Percentiles rank a stretch among this genome's conserved stretches.
These are phyloP conservation scores for Quillaja saponaria DNA, from an alignment of 306 rosid species.

Conservation along the genomic window DNA sequence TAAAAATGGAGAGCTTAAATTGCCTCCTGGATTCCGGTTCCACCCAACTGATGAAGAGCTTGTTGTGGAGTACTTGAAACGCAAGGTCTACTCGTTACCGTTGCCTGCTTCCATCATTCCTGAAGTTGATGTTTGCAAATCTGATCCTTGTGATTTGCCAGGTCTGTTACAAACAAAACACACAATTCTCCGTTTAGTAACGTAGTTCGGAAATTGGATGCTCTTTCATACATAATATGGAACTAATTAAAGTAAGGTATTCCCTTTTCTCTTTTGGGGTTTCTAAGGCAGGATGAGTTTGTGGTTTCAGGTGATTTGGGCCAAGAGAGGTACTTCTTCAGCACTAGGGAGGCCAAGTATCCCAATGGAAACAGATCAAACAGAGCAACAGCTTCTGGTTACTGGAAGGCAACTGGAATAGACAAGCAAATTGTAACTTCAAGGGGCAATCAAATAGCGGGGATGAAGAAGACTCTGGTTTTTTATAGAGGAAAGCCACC, in stretches of 20 bases:
- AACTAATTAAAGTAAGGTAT: too few species aligned
- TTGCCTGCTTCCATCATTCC: constrained; percentile 93
- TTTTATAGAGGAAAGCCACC: constrained; percentile 92
- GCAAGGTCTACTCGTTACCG: constrained; percentile 76
- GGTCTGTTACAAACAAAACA: too few species aligned
- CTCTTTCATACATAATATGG: too few species aligned
- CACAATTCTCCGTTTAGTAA: too few species aligned
- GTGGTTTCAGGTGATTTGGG: constrained; percentile 59
- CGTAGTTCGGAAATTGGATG: too few species aligned
- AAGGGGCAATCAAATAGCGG: constrained; percentile 55
- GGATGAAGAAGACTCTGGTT: constrained; percentile 92
- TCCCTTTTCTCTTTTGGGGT: too few species aligned
- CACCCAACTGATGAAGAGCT: constrained; percentile 96
- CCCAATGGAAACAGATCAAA: constrained; percentile 93
- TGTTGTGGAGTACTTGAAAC: constrained; percentile 76
- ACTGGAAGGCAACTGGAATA: constrained; percentile 96
- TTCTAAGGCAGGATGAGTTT: too few species aligned
- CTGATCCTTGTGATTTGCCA: constrained; percentile 99
- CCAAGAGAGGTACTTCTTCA: constrained; percentile 91
- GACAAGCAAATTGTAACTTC: constrained; percentile 69
- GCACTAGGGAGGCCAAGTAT: constrained; percentile 88
- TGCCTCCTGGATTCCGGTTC: constrained; percentile 95
- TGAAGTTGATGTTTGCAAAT: constrained; percentile 78
- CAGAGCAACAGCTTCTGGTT: constrained; percentile 86
- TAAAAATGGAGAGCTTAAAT: constrained; percentile 71